Conservation (phyloP, 2,329 filamentous ascomycete genomes). For the Trichoderma aggressivum region DNA sequence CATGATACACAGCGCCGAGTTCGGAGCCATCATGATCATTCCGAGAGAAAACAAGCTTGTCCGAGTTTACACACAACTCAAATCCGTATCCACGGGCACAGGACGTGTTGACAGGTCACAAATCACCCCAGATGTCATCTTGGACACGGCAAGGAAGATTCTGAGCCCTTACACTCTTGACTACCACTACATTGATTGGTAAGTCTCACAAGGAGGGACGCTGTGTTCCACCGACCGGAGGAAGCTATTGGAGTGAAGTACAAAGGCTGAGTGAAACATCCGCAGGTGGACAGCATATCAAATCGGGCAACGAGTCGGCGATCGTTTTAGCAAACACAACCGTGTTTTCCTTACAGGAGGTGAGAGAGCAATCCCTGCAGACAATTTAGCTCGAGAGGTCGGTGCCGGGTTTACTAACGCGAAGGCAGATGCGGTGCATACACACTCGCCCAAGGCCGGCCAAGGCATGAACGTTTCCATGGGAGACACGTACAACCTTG, state of each 20-base stretch:
- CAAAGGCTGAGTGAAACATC: neutral
- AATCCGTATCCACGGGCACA: conserved; percentile 41
- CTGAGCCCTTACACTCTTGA: conserved; percentile 65
- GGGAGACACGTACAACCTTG: conserved; percentile 57
- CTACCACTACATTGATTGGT: conserved; percentile 64
- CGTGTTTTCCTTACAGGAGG: conserved; percentile 70
- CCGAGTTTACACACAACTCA: conserved; percentile 63
- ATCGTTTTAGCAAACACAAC: conserved; percentile 51
- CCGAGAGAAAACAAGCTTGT: conserved; percentile 62
- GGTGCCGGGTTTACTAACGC: neutral
- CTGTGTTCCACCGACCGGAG: neutral
- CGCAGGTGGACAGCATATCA: conserved; percentile 43
- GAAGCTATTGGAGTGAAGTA: neutral
- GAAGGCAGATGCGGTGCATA: conserved; percentile 51
- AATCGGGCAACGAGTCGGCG: conserved; percentile 63
- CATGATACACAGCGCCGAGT: conserved; percentile 53
- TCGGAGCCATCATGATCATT: conserved; percentile 61
- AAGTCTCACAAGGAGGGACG: conserved; percentile 22
- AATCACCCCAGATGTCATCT: conserved; percentile 61
- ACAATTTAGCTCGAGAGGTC: too few relatives aligned
- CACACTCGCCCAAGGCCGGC: conserved; percentile 58
- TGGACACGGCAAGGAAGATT: conserved; percentile 60
- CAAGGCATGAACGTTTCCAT: conserved; percentile 72
- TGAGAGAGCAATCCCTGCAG: conserved; percentile 6
- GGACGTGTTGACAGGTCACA: conserved; percentile 55